Evolutionary conservation across 2,329 filamentous ascomycete genomes (phyloP), one percentile per base, ranked within the genome.

Genomic region (Talaromyces amestolkiae): DNA sequence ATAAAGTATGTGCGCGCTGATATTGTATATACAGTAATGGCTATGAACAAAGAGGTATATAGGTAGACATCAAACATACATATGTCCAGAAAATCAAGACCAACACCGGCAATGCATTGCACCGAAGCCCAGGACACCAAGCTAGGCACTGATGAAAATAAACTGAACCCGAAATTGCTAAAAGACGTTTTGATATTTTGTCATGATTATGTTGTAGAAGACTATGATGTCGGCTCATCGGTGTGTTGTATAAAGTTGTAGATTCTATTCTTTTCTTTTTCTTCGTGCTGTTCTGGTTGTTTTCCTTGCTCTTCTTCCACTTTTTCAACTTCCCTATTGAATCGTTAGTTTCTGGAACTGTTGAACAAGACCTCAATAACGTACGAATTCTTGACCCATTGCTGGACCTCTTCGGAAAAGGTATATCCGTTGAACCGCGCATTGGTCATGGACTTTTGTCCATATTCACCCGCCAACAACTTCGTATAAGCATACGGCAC

Each of bases 401-500:
- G 56, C 22, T 59, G 56, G 17, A n/a, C 22, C 27, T 43, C 37
- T 33, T 59, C 56, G 22, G 56, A 59, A 17, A 59, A 59, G 4
- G 35, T 45, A 19, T 70, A 79, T 78, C 72, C 75, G 65, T 82
- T 76, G 62, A 80, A 86, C 47, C 74, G 74, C 8, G 78, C 81
- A 41, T 80, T 75, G 3, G 80, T 82, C 66, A 88, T 70, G 2
- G 83, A 76, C 7, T 79, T 75, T 6, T 78, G 66, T 1, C 85
- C 84, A 67, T 88, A 88, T 71, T 88, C 85, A 58, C 84, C 81
- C 3, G 78, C 73, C 53, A 87, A 76, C 31, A 89, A 72, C 41
- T 81, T 79, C 9, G 81, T 78, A 72, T 87, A 88, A 13, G 82
- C 80, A 70, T 82, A 87, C 1, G 86, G 86, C 27, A 88, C 78